These are phyloP conservation scores for Wickerhamomyces sp. DNA, from an alignment of 1,139 yeast species.

Conservation along the genomic window DNA sequence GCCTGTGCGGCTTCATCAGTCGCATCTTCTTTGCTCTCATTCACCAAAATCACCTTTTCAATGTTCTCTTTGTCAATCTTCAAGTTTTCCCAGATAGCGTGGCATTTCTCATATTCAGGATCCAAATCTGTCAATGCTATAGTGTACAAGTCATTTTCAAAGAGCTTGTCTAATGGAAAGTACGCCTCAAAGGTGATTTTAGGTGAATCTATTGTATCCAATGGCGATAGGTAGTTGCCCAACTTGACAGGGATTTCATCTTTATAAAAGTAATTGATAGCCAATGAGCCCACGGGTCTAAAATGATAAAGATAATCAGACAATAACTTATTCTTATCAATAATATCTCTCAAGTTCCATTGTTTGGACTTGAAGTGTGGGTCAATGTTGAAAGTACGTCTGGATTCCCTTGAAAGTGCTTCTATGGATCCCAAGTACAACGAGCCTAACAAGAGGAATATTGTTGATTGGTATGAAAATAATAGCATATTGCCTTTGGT, in stretches of 20 bases:
- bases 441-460: too few relatives aligned
- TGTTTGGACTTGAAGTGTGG: conserved; percentile 1
- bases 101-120: conserved; percentile 11
- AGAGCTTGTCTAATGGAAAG: conserved; percentile 6
- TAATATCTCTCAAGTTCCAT: neutral
- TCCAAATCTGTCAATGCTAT: conserved; percentile 16
- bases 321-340: conserved; percentile 2
- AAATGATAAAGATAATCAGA: conserved; percentile 10
- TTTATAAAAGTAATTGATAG: conserved; percentile 5
- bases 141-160: conserved; percentile 8
- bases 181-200: conserved; percentile 10
- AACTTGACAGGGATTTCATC: conserved; percentile 8
- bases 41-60: neutral
- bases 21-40: neutral
- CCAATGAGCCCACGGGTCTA: conserved; percentile 15
- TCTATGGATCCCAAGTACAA: too few relatives aligned
- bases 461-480: too few relatives aligned
- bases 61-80: conserved; percentile 7
- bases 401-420: neutral
- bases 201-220: conserved; percentile 12
- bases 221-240: conserved; percentile 18
- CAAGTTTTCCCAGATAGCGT: conserved; percentile 20
- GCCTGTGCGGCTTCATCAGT: neutral
- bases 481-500: too few relatives aligned
- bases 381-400: conserved; percentile 1